Conservation (phyloP, 129 eudicot species). For the Kitagawia praeruptora region DNA sequence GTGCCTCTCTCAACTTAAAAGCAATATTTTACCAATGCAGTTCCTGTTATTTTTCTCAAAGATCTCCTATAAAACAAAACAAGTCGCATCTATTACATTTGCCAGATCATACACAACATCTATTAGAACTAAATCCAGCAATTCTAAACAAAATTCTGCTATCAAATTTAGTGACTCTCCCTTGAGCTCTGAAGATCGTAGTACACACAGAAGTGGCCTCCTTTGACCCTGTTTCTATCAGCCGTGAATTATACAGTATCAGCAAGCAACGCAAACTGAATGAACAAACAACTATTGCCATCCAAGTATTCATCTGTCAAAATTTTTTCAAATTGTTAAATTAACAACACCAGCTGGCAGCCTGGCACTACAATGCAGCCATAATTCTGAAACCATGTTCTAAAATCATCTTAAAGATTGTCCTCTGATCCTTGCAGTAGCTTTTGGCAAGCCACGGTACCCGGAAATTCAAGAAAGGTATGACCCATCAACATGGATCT, state of each 20-base stretch:
- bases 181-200: conserved; percentile 74
- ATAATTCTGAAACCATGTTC: neutral
- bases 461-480: conserved; percentile 69
- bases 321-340: too few relatives aligned
- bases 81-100: neutral
- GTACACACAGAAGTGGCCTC: neutral
- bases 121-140: neutral
- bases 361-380: neutral
- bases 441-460: conserved; percentile 66
- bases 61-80: conserved; percentile 29
- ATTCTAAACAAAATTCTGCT: neutral
- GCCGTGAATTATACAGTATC: too few relatives aligned
- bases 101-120: too few relatives aligned
- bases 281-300: neutral
- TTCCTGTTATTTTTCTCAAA: conserved; percentile 82
- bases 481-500: conserved; percentile 31
- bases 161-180: conserved; percentile 33
- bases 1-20: conserved; percentile 68
- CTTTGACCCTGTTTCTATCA: neutral
- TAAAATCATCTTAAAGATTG: neutral
- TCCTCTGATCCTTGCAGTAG: conserved; percentile 10
- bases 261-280: neutral
- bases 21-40: neutral
- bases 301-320: neutral
- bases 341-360: too few relatives aligned